Evolutionary conservation across 306 rosid species (phyloP), one percentile per base, ranked within the genome.

Genomic region (Vigna hirtella): DNA sequence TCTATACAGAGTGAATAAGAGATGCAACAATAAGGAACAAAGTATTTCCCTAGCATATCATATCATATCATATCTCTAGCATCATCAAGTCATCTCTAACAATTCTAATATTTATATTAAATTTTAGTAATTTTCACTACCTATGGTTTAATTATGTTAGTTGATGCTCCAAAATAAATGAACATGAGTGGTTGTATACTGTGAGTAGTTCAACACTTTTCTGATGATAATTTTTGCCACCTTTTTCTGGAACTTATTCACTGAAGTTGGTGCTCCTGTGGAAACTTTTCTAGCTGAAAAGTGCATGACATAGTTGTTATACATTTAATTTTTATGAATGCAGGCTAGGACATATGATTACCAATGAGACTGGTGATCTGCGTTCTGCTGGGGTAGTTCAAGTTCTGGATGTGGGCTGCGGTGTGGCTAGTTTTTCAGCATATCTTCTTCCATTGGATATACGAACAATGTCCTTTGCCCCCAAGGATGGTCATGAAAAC

Each of bases 371-470:
- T 1, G 98, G 97, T 42, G 89, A 91, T 83, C 84, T 93, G 66
- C 91, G 71, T 42, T 86, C 98, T 70, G 98, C 96, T 4, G 91
- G 98, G 73, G 89, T 91, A 47, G 82, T 78, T 84, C 96, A 91
- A 83, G 93, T 91, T 84, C 81, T 93, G 71, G 99, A 95, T 84
- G 88, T 95, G 81, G 99, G 99, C 50, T 95, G 99, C 76, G 99
- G 98, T 16, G 99, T 93, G 82, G 98, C 99, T 73, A 95, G 99
- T 79, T 95, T 95, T 89, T 85, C 96, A 30, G 99, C 98, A 36
- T 93, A 93, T 89, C 96, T 95, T 83, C 91, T 92, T 79, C 88
- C 94, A 66, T 76, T 91, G 93, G 90, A 81, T 83, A 87, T 95
- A 77, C 89, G 86, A 77, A 87, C 96, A 45, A 91, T 95, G 99